Conservation (phyloP, 352 stramenopile species). For the Phytophthora meadii region DNA sequence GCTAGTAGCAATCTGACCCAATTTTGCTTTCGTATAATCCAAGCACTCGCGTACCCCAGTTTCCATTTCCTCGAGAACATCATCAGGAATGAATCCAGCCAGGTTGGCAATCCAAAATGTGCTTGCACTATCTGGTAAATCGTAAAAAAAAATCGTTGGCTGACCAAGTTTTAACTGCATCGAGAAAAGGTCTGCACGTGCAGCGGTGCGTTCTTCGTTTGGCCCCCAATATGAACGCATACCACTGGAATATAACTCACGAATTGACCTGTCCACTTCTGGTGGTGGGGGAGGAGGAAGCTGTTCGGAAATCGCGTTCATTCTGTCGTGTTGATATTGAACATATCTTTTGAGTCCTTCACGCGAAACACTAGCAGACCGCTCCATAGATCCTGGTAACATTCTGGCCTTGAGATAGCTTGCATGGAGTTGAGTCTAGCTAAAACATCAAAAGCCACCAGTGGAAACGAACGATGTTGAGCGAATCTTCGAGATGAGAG, state of each 20-base stretch:
- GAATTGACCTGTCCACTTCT: background rate
- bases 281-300: background rate
- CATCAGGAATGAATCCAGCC: background rate
- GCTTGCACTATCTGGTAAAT: background rate
- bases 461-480: background rate
- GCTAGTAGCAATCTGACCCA: too few species aligned
- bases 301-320: background rate
- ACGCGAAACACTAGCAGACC: background rate
- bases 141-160: background rate
- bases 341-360: background rate
- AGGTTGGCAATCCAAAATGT: background rate
- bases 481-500: background rate
- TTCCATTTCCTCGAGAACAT: too few species aligned
- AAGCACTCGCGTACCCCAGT: too few species aligned
- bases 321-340: background rate
- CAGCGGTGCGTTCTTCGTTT: background rate
- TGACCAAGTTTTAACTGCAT: background rate
- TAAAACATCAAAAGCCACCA: conserved; percentile 13
- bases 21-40: too few species aligned
- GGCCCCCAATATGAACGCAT: background rate
- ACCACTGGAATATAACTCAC: background rate
- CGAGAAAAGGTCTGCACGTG: background rate
- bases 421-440: background rate
- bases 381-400: background rate
- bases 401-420: conserved; percentile 5